Evolutionary conservation across 2,329 filamentous ascomycete genomes (phyloP).

Genomic region (Leptographium lundbergii): DNA sequence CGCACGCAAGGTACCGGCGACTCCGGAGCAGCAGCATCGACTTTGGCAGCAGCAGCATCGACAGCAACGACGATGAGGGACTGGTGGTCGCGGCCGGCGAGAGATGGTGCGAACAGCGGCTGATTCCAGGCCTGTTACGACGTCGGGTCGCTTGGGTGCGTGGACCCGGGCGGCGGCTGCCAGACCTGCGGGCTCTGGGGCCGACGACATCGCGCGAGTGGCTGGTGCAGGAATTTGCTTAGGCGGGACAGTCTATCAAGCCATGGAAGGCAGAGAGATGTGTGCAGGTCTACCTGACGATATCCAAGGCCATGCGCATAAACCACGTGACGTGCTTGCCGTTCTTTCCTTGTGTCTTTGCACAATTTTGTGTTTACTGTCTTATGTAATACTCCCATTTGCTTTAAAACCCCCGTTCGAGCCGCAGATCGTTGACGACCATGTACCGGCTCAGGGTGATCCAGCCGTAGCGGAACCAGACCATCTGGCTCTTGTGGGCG

Average conservation of each 20-base stretch:
- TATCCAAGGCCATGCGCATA: no score
- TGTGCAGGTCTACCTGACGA: no score
- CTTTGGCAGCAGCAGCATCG: neutral
- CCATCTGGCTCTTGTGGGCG: slow-evolving; percentile 92
- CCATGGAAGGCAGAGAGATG: no score
- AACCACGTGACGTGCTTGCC: neutral
- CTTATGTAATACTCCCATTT: neutral
- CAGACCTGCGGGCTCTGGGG: neutral
- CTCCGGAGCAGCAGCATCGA: neutral
- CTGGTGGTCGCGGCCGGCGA: neutral
- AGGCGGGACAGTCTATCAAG: no score
- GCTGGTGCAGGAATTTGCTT: slow-evolving; percentile 10
- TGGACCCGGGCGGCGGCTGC: neutral
- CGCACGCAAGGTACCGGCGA: neutral
- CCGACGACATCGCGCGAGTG: slow-evolving; percentile 1
- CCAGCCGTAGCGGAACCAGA: slow-evolving; percentile 97
- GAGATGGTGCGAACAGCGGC: neutral
- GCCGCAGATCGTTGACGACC: slow-evolving; percentile 77
- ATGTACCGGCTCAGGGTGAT: slow-evolving; percentile 87
- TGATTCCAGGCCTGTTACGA: neutral
- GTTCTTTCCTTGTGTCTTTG: neutral
- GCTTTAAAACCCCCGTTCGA: slow-evolving; percentile 27
- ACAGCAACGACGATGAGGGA: neutral
- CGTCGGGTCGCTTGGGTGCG: neutral
- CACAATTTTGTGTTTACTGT: neutral